Evolutionary conservation across 202 grass and related monocot genomes (phyloP).

Genomic region (Panicum virgatum): DNA sequence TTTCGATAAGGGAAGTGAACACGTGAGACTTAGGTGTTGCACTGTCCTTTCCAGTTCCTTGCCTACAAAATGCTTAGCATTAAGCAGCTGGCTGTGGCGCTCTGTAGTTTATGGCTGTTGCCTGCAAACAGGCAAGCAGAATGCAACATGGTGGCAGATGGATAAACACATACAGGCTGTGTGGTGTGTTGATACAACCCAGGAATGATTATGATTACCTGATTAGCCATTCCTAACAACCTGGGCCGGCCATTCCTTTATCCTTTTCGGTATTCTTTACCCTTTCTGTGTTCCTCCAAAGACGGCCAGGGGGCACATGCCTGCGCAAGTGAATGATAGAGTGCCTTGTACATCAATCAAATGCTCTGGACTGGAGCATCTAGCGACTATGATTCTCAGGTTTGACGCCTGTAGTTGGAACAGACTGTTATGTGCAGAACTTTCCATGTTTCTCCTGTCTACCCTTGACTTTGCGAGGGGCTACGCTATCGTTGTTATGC

Average conservation of each 20-base stretch:
- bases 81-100: background rate
- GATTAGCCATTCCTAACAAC: conserved; percentile 40
- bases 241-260: conserved; percentile 17
- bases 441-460: conserved; percentile 17
- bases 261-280: conserved; percentile 28
- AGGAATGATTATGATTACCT: conserved; percentile 40
- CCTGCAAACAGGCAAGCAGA: background rate
- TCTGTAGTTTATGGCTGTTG: background rate
- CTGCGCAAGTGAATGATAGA: conserved; percentile 2
- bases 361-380: conserved; percentile 22
- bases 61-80: background rate
- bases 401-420: conserved; percentile 10
- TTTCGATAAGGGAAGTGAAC: too few species aligned
- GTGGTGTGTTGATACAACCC: conserved; percentile 25
- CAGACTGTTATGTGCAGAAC: background rate
- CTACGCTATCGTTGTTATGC: background rate
- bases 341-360: conserved; percentile 47
- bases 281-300: conserved; percentile 15
- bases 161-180: background rate
- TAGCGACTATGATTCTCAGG: conserved; percentile 11
- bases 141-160: conserved; percentile 5
- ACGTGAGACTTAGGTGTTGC: background rate
- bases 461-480: background rate
- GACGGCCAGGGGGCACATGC: conserved; percentile 27
- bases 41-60: conserved; percentile 1